Percentiles rank a stretch among this genome's conserved stretches.
Conservation (phyloP, 2,329 filamentous ascomycete species). For the Tympanopsis confertula region DNA sequence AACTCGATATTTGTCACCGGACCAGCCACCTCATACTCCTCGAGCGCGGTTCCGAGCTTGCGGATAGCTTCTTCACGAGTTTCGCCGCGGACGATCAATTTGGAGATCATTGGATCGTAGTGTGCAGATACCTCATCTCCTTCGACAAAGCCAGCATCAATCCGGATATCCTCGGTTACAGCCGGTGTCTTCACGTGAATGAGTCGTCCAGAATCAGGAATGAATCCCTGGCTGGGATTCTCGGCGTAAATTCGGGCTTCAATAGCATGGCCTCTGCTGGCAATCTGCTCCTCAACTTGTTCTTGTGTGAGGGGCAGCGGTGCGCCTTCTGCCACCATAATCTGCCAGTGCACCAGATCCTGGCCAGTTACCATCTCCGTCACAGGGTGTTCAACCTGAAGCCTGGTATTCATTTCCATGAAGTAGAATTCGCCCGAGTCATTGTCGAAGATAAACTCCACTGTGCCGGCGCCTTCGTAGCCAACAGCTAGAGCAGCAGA, state of each 20-base stretch:
- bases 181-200: slow-evolving; percentile 52
- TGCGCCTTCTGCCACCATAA: slow-evolving; percentile 27
- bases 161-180: slow-evolving; percentile 45
- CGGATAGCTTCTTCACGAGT: slow-evolving; percentile 51
- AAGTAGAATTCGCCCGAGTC: slow-evolving; percentile 27
- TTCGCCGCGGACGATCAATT: slow-evolving; percentile 57
- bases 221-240: slow-evolving; percentile 60
- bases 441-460: slow-evolving; percentile 31
- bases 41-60: slow-evolving; percentile 52
- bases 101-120: slow-evolving; percentile 70
- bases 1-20: slow-evolving; percentile 67
- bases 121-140: slow-evolving; percentile 63
- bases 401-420: slow-evolving; percentile 33
- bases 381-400: slow-evolving; percentile 35
- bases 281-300: slow-evolving; percentile 52
- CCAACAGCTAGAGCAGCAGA: slow-evolving; percentile 19
- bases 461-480: slow-evolving; percentile 28
- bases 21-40: slow-evolving; percentile 61
- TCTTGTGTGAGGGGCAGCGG: slow-evolving; percentile 53
- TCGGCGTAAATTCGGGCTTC: slow-evolving; percentile 68
- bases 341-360: slow-evolving; percentile 18
- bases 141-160: slow-evolving; percentile 60
- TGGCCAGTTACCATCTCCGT: slow-evolving; percentile 24
- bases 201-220: slow-evolving; percentile 59
- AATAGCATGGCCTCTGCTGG: slow-evolving; percentile 55